Evolutionary conservation across 306 rosid species (phyloP), one percentile per base, ranked within the genome.

Genomic region (Macrotyloma uniflorum): DNA sequence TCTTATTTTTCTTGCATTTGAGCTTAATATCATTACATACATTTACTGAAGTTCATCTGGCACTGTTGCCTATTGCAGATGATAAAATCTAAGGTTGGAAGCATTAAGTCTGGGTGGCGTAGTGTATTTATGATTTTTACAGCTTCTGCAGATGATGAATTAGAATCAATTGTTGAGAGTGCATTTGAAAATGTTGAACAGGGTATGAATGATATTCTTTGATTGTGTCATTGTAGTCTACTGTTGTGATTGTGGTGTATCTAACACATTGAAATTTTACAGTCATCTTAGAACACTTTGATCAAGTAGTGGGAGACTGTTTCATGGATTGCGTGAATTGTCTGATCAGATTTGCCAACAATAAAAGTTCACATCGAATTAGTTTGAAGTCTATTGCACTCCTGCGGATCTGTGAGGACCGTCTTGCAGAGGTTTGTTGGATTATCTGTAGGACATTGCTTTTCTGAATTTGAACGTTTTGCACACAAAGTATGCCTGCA

Each of bases 371-470:
- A 16, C 98, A 85, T 83, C 96, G 98, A 40, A 96, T 96, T 82
- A 96, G 99, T 82, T 90, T 96, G 96, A 96, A 96, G 91, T 97
- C 99, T 83, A 96, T 96, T 78, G 99, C 99, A 53, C 98, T 96
- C 74, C 87, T 96, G 79, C 97, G 99, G 59, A 96, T 96, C 78
- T 96, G 99, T 63, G 99, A 96, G 82, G 98, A 96, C 85, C 99
- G 98, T 83, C 90, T 96, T 82, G 98, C 99, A 47, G 99, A 96
- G 99, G 99, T 96, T 84, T 90, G 97, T 88, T 80, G 36, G 23
- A 67, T 73, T 66, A 45, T 80, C 69, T 20, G 42, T 73, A 77
- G 75, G 68, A 73, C 51, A 61, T 78, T 57, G 59, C 22, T 55
- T 18, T 84, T 45, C 32, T 46, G 2, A 74, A 58, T 80, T 6